Conservation (phyloP, 2,329 filamentous ascomycete species). For the Colletotrichum musicola region DNA sequence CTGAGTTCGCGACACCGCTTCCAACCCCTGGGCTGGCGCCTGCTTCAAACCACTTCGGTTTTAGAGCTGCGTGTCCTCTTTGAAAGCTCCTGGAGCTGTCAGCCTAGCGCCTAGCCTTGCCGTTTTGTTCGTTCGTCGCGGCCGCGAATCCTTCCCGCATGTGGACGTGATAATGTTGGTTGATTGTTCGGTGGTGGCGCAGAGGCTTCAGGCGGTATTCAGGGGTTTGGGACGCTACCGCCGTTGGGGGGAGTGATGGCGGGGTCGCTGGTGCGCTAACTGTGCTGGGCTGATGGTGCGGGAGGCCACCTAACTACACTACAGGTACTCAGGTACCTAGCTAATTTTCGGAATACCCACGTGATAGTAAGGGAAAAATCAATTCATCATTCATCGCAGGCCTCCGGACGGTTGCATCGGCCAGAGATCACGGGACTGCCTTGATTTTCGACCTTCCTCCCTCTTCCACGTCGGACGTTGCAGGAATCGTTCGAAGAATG, state of each 20-base stretch:
- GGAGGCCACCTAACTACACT: not conserved
- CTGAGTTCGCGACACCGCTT: not conserved
- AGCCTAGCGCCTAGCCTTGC: conserved; percentile 20
- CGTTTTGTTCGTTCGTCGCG: not conserved
- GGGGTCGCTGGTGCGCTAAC: not conserved
- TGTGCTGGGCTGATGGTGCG: not conserved
- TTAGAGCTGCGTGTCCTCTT: conserved; percentile 2
- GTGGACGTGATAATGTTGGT: conserved; percentile 9
- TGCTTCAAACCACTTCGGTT: not conserved
- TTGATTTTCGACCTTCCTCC: not conserved
- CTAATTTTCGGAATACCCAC: not conserved
- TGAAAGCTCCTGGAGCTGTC: conserved; percentile 13
- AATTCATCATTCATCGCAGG: not conserved
- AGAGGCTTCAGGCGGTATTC: not conserved
- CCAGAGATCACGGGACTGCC: not conserved
- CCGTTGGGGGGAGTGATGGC: conserved; percentile 8
- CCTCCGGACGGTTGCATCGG: conserved; percentile 6
- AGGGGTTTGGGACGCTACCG: conserved; percentile 16
- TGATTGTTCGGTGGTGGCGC: conserved; percentile 4
- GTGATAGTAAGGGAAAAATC: not conserved
- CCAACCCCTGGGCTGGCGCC: not conserved
- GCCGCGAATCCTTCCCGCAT: conserved; percentile 15
- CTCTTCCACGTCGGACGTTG: not conserved
- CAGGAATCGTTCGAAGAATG: conserved; percentile 10
- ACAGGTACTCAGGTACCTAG: not conserved